Evolutionary conservation across 177 flowering plant species (phyloP).

Genomic region (Telopea speciosissima): DNA sequence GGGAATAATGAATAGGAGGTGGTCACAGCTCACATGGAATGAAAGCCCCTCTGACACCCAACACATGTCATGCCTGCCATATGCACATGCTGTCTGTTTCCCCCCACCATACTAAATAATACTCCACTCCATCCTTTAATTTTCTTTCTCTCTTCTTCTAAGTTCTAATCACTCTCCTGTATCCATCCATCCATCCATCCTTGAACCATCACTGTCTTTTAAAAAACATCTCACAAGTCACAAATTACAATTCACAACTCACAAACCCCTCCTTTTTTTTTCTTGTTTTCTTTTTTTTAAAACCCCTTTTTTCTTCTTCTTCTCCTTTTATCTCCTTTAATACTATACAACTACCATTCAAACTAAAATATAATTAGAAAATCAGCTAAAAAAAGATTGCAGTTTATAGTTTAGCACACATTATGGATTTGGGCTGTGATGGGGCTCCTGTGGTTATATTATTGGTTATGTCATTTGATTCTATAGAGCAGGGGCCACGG

Average conservation of each 20-base stretch:
- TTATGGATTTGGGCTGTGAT: neutral
- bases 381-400: constrained; percentile 9
- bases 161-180: neutral
- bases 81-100: neutral
- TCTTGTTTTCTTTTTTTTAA: too few species aligned
- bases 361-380: constrained; percentile 21
- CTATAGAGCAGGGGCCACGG: constrained; percentile 16
- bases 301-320: too few species aligned
- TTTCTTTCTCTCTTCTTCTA: too few species aligned
- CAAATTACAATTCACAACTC: neutral
- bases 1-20: too few species aligned
- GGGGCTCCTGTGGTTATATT: neutral
- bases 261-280: neutral
- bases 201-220: neutral
- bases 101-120: neutral
- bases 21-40: too few species aligned
- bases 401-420: too few species aligned
- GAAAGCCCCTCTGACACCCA: too few species aligned
- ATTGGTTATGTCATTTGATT: neutral
- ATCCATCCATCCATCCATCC: neutral
- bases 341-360: constrained; percentile 12
- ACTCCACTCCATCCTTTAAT: neutral
- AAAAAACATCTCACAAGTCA: too few species aligned
- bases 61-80: too few species aligned
- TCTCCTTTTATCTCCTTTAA: neutral